A percentile compares a stretch with the other conserved stretches of the same genome.
These are phyloP conservation scores for Cucumis melo DNA, from an alignment of 306 rosid species.

Conservation along the genomic window DNA sequence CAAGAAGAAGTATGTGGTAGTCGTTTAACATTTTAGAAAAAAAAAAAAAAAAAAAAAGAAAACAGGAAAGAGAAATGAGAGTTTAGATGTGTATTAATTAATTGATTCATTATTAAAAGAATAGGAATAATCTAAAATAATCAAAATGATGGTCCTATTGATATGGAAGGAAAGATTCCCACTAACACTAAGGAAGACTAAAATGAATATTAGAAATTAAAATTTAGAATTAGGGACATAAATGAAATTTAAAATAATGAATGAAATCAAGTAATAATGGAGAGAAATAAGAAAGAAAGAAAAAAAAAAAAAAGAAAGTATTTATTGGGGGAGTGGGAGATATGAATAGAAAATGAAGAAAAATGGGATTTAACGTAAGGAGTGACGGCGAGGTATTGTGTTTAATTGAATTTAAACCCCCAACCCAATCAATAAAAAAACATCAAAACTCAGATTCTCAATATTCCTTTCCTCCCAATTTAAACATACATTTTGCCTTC, in stretches of 20 bases:
- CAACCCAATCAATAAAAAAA: neutral
- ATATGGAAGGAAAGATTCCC: neutral
- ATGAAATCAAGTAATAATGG: neutral
- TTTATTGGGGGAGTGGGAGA: neutral
- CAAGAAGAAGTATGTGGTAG: too few species aligned
- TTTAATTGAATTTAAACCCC: too few species aligned
- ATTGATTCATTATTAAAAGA: neutral
- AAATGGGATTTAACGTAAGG: neutral
- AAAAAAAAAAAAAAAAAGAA: too few species aligned
- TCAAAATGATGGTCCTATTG: neutral
- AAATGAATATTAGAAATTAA: neutral
- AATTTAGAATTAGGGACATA: neutral
- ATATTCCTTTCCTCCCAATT: neutral
- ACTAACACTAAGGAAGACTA: neutral
- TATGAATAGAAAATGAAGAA: neutral
- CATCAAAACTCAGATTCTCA: neutral
- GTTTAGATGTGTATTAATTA: neutral
- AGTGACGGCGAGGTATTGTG: neutral
- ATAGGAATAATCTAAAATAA: neutral
- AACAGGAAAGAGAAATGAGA: too few species aligned
- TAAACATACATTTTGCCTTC: neutral
- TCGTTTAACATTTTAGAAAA: too few species aligned
- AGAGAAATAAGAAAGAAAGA: too few species aligned
- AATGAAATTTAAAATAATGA: neutral
- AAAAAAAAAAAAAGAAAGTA: too few species aligned